These are phyloP conservation scores for Phaffomyces antillensis DNA, from an alignment of 805 yeast genomes.

Conservation along the genomic window DNA sequence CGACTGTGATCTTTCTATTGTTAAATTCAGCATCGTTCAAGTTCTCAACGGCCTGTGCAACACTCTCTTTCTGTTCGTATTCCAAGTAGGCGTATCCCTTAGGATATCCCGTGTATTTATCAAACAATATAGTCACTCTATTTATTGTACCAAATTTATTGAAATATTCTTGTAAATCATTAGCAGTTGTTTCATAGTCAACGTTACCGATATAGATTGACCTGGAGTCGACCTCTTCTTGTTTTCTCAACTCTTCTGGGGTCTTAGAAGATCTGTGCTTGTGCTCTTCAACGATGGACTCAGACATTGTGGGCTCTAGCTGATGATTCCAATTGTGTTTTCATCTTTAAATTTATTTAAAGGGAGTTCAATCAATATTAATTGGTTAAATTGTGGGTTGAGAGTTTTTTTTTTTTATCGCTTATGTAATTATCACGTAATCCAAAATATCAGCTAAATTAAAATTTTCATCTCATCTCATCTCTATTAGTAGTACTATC, in stretches of 20 bases:
- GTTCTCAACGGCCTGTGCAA: conserved; percentile 37
- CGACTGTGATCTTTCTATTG: conserved; percentile 41
- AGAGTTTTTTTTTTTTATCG: too few relatives aligned
- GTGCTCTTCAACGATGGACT: not conserved
- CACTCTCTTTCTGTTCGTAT: conserved; percentile 37
- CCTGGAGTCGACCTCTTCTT: conserved; percentile 42
- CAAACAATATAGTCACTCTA: conserved; percentile 45
- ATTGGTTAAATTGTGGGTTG: too few relatives aligned
- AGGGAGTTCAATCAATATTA: too few relatives aligned
- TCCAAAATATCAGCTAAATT: too few relatives aligned
- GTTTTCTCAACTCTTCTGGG: conserved; percentile 26
- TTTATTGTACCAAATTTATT: conserved; percentile 37
- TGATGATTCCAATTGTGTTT: too few relatives aligned
- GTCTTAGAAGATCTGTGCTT: conserved; percentile 12
- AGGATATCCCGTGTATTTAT: conserved; percentile 37
- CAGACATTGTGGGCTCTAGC: too few relatives aligned
- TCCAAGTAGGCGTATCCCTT: conserved; percentile 63
- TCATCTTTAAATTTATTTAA: too few relatives aligned
- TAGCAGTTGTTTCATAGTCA: conserved; percentile 41
- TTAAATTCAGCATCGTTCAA: conserved; percentile 36
- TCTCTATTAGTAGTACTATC: too few relatives aligned
- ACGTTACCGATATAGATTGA: conserved; percentile 51
- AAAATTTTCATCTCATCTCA: too few relatives aligned
- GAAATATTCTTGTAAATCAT: conserved; percentile 42
- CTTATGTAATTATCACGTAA: too few relatives aligned